phyloP scores from a whole-genome alignment of 225 moss, liverwort and hornwort genomes.

The Sphagnum tenellum region DNA sequence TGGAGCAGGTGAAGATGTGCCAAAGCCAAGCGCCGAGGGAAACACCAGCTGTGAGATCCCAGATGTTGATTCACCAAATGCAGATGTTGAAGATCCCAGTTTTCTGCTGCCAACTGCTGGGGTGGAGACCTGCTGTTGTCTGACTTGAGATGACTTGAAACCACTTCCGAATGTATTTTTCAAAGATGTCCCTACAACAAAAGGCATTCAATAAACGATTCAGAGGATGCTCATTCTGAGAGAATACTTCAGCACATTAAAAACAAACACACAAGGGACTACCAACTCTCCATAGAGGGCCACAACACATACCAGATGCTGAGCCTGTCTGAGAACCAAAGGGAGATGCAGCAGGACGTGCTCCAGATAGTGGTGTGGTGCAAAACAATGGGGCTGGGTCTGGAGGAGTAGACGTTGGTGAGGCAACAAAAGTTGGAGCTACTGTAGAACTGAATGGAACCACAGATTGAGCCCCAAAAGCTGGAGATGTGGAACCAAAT shows the following conservation, averaged over 20 bases:
- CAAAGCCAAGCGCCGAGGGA: constrained; percentile 62
- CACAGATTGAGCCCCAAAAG: constrained; percentile 72
- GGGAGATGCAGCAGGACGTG: constrained; percentile 61
- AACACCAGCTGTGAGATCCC: constrained; percentile 52
- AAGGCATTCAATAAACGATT: neutral
- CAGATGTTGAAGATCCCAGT: constrained; percentile 17
- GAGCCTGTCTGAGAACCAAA: constrained; percentile 41
- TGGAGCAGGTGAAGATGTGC: constrained; percentile 27
- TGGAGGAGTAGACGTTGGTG: constrained; percentile 39
- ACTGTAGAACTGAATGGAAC: constrained; percentile 69
- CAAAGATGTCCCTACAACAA: constrained; percentile 48
- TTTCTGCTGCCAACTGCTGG: constrained; percentile 39
- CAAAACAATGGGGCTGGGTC: constrained; percentile 73
- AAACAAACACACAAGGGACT: no score
- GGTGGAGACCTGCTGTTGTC: constrained; percentile 48
- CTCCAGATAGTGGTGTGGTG: constrained; percentile 70
- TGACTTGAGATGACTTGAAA: constrained; percentile 67
- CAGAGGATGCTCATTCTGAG: no score
- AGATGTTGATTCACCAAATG: constrained; percentile 54
- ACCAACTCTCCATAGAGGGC: no score
- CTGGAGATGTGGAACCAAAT: constrained; percentile 73
- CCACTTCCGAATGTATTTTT: constrained; percentile 53
- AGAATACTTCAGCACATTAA: no score
- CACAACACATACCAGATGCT: constrained; percentile 15
- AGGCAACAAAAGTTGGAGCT: constrained; percentile 64